Evolutionary conservation across 352 stramenopile species (phyloP), one percentile per base, ranked within the genome.

Genomic region (Phytophthora constricta): DNA sequence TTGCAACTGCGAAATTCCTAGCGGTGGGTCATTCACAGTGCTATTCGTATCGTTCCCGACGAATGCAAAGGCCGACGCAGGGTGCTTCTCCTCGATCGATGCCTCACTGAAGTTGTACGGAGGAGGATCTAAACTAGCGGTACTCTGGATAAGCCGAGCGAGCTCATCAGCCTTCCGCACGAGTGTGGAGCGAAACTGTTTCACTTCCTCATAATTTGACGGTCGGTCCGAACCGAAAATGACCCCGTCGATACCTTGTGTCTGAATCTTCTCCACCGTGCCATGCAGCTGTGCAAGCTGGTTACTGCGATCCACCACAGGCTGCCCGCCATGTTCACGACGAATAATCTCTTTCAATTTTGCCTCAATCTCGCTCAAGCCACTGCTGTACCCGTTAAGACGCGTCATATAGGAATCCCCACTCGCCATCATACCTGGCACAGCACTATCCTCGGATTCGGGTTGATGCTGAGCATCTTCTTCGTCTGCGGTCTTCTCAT

Each of bases 231-330:
- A 76, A 1, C 84, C 86, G 8, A 93, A 75, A 65, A 93, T 93
- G n/a, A 93, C 84, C 2, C 84, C 72, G 49, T 93, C 86, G 26
- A 93, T 91, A 43, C 84, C 84, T 61, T 92, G 77, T 11, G 86
- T 93, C 70, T 91, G 81, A 42, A 93, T 92, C 47, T 87, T 87
- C 64, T 93, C 86, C 49, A 93, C 77, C 19, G 73, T 80, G 4
- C 86, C 86, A 28, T 92, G 83, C 23, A 93, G 71, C 56, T 93
- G 86, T 27, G 86, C 86, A 17, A 93, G 66, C 50, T 87, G 67
- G 58, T 92, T 91, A 55, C 83, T 82, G 27, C 75, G 65, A 54
- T 90, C 82, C 2, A 59, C 58, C 4, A 87, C 54, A 1, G 61
- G 65, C 13, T 82, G 45, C 9, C 80, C 76, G 5, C 66, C 58